Evolutionary conservation across 805 yeast genomes (phyloP).

Genomic region (Martiniozyma abietophila): DNA sequence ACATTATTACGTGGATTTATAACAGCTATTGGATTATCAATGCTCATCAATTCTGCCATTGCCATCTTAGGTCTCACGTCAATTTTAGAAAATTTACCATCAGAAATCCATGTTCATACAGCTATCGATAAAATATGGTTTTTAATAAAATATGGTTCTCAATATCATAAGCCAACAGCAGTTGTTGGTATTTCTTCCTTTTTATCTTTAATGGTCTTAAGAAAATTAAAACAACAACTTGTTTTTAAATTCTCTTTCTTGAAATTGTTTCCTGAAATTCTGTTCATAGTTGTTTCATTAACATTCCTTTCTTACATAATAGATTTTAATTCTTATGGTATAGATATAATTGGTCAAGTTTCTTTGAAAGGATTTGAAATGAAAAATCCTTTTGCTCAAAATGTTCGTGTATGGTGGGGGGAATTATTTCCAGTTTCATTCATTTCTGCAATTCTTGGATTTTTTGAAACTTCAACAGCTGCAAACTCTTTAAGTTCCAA

Average conservation of each 20-base stretch:
- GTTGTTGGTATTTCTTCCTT: slow-evolving; percentile 50
- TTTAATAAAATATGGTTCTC: slow-evolving; percentile 36
- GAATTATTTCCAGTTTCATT: slow-evolving; percentile 60
- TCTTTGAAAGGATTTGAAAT: slow-evolving; percentile 40
- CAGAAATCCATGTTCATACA: slow-evolving; percentile 48
- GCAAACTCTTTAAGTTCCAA: slow-evolving; percentile 74
- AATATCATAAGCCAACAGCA: slow-evolving; percentile 52
- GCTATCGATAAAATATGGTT: slow-evolving; percentile 63
- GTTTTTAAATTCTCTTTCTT: slow-evolving; percentile 31
- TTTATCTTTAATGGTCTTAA: slow-evolving; percentile 31
- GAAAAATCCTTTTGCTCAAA: slow-evolving; percentile 47
- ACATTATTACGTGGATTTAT: slow-evolving; percentile 76
- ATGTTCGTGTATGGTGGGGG: slow-evolving; percentile 39
- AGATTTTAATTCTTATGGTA: slow-evolving; percentile 44
- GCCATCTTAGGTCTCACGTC: slow-evolving; percentile 60
- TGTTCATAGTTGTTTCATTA: slow-evolving; percentile 58
- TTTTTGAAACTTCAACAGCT: slow-evolving; percentile 90
- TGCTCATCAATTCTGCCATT: slow-evolving; percentile 68
- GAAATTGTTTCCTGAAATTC: slow-evolving; percentile 76
- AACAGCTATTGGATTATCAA: slow-evolving; percentile 76
- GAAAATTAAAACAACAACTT: slow-evolving; percentile 31
- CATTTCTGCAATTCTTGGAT: slow-evolving; percentile 76
- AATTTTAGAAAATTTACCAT: slow-evolving; percentile 35
- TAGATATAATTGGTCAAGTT: slow-evolving; percentile 65
- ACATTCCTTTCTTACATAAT: slow-evolving; percentile 41